phyloP scores from a whole-genome alignment of 805 yeast genomes.

The Suhomyces sp. region DNA sequence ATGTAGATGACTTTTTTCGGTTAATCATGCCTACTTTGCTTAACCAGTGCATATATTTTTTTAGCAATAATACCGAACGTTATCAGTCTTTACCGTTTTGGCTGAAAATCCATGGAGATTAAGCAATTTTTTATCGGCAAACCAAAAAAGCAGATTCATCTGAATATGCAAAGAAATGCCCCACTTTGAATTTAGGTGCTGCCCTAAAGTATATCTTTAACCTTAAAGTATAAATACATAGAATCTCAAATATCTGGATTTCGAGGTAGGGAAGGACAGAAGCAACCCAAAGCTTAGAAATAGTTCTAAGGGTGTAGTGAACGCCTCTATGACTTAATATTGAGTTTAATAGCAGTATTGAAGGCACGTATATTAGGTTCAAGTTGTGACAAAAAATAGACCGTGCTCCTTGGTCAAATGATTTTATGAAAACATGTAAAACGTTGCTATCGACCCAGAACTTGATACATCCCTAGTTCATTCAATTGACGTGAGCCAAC shows the following conservation, averaged over 20 bases:
- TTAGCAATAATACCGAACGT: background rate
- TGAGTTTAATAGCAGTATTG: background rate
- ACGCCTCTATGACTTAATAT: background rate
- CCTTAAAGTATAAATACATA: background rate
- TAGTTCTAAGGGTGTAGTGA: background rate
- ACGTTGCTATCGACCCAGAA: background rate
- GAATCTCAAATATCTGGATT: background rate
- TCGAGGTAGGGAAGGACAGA: background rate
- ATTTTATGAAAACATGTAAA: background rate
- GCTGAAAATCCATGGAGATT: background rate
- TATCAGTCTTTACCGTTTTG: background rate
- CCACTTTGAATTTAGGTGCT: background rate
- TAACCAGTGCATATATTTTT: background rate
- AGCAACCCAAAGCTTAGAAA: background rate
- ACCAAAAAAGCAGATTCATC: background rate
- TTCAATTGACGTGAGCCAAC: background rate
- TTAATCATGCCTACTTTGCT: background rate
- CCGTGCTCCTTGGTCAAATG: background rate
- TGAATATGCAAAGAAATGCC: background rate
- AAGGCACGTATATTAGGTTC: background rate
- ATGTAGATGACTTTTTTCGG: background rate
- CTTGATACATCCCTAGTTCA: background rate
- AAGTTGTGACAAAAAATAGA: background rate
- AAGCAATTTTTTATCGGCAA: background rate
- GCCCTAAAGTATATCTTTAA: background rate